Conservation (phyloP, 2,329 filamentous ascomycete species). For the Arthrobotrys sphaeroides region DNA sequence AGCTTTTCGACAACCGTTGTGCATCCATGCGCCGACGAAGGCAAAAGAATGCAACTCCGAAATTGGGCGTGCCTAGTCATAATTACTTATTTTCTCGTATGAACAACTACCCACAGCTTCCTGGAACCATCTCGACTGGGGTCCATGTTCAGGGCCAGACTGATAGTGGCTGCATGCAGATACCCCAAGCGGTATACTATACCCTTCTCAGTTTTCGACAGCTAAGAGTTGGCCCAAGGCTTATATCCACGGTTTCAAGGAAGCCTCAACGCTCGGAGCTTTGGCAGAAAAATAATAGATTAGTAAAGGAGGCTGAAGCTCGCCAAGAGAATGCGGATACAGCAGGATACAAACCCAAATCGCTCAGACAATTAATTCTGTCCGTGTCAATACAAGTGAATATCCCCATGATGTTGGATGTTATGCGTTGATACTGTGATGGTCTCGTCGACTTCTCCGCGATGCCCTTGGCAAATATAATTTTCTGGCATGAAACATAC, state of each 20-base stretch:
- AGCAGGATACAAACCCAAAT: not conserved
- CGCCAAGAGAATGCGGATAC: conserved; percentile 17
- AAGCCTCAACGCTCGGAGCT: conserved; percentile 22
- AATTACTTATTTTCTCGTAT: conserved; percentile 28
- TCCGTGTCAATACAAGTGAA: not conserved
- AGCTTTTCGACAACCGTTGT: conserved; percentile 10
- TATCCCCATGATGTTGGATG: conserved; percentile 12
- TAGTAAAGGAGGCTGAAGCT: conserved; percentile 19
- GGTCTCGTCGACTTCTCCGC: not conserved
- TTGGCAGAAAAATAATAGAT: conserved; percentile 24
- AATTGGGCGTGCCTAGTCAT: conserved; percentile 11
- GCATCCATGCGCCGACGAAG: conserved; percentile 6
- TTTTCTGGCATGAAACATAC: conserved; percentile 11
- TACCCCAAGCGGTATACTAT: not conserved
- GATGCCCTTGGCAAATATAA: conserved; percentile 4
- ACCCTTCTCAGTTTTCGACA: conserved; percentile 1
- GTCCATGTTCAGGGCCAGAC: conserved; percentile 20
- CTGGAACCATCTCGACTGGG: conserved; percentile 8
- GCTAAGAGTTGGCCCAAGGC: conserved; percentile 13
- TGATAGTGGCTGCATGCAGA: conserved; percentile 30
- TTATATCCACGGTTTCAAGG: conserved; percentile 50
- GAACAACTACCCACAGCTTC: not conserved
- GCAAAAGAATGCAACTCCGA: conserved; percentile 14
- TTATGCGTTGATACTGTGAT: conserved; percentile 11
- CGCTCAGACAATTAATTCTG: not conserved